These are phyloP conservation scores for Obba rivulosa DNA, from an alignment of 768 basidiomycete genomes.

Conservation along the genomic window DNA sequence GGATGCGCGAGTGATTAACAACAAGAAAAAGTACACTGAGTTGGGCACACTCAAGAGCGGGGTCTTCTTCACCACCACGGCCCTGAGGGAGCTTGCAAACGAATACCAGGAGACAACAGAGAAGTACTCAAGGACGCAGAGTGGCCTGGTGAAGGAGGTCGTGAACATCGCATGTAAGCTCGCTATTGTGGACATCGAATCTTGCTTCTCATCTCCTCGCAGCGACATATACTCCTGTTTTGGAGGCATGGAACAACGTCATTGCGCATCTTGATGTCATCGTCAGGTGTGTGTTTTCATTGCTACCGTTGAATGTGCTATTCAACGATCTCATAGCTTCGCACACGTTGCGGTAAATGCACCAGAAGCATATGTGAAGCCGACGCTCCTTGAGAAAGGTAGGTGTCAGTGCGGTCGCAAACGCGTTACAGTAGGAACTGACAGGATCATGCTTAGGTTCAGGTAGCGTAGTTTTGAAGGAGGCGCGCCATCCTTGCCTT, in stretches of 20 bases:
- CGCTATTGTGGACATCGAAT: background rate
- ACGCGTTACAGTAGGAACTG: background rate
- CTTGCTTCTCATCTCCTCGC: background rate
- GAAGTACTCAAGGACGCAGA: constrained; percentile 72
- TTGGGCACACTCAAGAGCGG: constrained; percentile 83
- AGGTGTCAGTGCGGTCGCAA: constrained; percentile 4
- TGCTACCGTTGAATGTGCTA: background rate
- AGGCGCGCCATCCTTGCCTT: constrained; percentile 92
- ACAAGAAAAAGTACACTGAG: constrained; percentile 68
- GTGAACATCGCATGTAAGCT: constrained; percentile 85
- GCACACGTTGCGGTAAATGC: constrained; percentile 89
- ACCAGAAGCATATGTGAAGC: constrained; percentile 85
- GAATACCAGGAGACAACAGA: constrained; percentile 65
- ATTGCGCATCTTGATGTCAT: constrained; percentile 92
- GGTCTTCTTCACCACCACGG: constrained; percentile 80
- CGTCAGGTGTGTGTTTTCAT: constrained; percentile 50
- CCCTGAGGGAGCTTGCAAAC: constrained; percentile 64
- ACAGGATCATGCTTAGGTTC: constrained; percentile 42
- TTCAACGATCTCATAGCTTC: constrained; percentile 48
- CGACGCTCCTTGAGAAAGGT: constrained; percentile 75
- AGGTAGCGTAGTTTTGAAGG: constrained; percentile 73
- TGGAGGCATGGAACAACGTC: constrained; percentile 78
- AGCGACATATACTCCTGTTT: constrained; percentile 89
- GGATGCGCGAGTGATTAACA: constrained; percentile 73
- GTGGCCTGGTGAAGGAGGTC: constrained; percentile 84